These are phyloP conservation scores for Chondrus crispus DNA, from an alignment of 23 red algal genomes.

Conservation along the genomic window DNA sequence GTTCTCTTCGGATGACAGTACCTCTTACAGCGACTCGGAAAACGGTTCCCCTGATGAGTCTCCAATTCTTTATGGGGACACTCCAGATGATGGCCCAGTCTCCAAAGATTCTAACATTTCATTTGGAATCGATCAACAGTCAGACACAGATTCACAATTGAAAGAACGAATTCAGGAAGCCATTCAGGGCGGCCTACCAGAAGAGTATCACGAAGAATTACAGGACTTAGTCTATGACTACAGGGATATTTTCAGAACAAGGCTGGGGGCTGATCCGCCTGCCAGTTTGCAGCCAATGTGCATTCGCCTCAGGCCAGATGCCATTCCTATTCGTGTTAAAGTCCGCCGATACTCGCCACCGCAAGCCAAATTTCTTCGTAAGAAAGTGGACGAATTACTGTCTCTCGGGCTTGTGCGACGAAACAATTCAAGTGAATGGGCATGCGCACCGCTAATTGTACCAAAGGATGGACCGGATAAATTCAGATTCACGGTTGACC, in stretches of 20 bases:
- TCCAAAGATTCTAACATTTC: too few relatives aligned
- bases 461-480: not conserved
- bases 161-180: not conserved
- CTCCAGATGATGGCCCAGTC: too few relatives aligned
- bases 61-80: too few relatives aligned
- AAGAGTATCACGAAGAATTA: not conserved
- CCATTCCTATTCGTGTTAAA: not conserved
- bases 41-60: too few relatives aligned
- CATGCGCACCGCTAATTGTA: not conserved
- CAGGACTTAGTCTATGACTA: not conserved
- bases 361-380: not conserved
- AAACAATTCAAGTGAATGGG: not conserved
- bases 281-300: not conserved
- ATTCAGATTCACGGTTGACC: constrained; percentile 3
- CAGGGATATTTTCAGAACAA: not conserved
- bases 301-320: not conserved
- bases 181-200: not conserved
- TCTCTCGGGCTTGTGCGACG: not conserved
- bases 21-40: too few relatives aligned
- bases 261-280: not conserved
- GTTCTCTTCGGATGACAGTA: too few relatives aligned
- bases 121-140: not conserved
- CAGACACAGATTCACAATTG: not conserved
- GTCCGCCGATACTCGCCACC: not conserved
- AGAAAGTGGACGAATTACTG: not conserved